Base-by-base conservation (phyloP, 2,329 filamentous ascomycete species). In the Ophiostoma montium region DNA sequence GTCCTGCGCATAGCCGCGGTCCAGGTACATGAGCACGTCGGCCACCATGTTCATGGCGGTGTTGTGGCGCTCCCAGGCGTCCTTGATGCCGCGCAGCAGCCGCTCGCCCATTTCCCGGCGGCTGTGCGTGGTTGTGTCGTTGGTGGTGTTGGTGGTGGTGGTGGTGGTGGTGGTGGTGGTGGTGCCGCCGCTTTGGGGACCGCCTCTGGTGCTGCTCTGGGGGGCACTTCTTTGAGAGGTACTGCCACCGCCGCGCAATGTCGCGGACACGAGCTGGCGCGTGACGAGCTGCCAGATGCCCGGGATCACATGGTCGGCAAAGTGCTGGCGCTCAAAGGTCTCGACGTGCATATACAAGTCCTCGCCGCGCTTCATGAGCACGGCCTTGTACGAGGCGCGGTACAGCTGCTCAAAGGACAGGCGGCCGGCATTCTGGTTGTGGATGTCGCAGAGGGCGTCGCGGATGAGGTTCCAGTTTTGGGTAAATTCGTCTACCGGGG, bases 331-430 rank as follows among this genome's bases (percentile, higher is more conserved):
- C 65, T 96, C 90, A 49, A 95, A 87, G 2, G 79, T 68, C 57
- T 82, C 84, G 45, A 96, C 88, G 10, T 76, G 74, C 5, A 84
- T 75, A 65, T 96, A 96, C 1, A 98, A 73, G 11, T 81, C 70
- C 32, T 84, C 78, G 23, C 89, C 89, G 57, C 88, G 83, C 67
- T 90, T 94, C 65, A 84, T 85, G 33, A 95, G 69, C 1, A 96
- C 90, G 18, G 96, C 86, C 63, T 92, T 90, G 67, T 98, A 98
- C 5, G 87, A 86, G 49, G 85, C 85, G 51, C 92, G 84, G 67
- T 98, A 98, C 1, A 98, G 76, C 60, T 94, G 84, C 64, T 98
- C 92, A 68, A 95, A 98, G 1, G 89, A 95, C 2, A 98, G 76
- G 15, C 76, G 74, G 10, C 88, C 94, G 52, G 88, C 88, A 62